These are phyloP conservation scores for Nothophaeocryptopus gaeumannii DNA, from an alignment of 2,329 filamentous ascomycete genomes.

Conservation along the genomic window DNA sequence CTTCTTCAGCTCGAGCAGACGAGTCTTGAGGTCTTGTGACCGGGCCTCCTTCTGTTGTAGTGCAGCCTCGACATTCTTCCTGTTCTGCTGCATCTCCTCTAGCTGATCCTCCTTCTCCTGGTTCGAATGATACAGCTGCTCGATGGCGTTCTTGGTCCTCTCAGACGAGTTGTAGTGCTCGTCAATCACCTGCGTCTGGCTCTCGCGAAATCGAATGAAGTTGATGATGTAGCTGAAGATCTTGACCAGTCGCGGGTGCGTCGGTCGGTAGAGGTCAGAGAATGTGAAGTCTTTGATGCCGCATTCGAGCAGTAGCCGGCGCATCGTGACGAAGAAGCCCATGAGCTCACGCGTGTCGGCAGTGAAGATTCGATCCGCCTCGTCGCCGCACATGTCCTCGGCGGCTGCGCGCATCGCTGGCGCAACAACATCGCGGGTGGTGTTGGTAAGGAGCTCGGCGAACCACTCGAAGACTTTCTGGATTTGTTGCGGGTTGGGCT, in stretches of 20 bases:
- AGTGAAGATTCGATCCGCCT: conserved; percentile 72
- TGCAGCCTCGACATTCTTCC: conserved; percentile 74
- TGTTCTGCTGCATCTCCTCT: conserved; percentile 75
- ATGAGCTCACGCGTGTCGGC: conserved; percentile 88
- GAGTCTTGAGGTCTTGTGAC: conserved; percentile 82
- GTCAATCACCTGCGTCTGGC: conserved; percentile 84
- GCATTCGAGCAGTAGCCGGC: conserved; percentile 76
- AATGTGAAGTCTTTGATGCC: conserved; percentile 93
- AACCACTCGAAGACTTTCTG: conserved; percentile 99
- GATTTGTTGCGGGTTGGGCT: conserved; percentile 89
- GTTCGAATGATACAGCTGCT: conserved; percentile 79
- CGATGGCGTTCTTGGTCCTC: conserved; percentile 80
- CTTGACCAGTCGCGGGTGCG: conserved; percentile 83
- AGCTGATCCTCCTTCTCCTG: conserved; percentile 79
- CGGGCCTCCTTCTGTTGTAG: conserved; percentile 80
- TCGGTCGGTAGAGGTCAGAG: conserved; percentile 85
- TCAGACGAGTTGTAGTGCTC: conserved; percentile 91
- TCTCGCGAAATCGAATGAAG: conserved; percentile 94
- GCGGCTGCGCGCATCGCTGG: conserved; percentile 92
- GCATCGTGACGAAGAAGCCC: conserved; percentile 87
- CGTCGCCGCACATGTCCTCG: conserved; percentile 81
- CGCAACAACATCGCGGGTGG: conserved; percentile 87
- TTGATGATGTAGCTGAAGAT: conserved; percentile 99
- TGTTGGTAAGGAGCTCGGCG: conserved; percentile 88
- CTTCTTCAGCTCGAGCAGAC: conserved; percentile 73